Evolutionary conservation across 75 land plant genomes (phyloP), one percentile per base, ranked within the genome.

Genomic region (Larix kaempferi): DNA sequence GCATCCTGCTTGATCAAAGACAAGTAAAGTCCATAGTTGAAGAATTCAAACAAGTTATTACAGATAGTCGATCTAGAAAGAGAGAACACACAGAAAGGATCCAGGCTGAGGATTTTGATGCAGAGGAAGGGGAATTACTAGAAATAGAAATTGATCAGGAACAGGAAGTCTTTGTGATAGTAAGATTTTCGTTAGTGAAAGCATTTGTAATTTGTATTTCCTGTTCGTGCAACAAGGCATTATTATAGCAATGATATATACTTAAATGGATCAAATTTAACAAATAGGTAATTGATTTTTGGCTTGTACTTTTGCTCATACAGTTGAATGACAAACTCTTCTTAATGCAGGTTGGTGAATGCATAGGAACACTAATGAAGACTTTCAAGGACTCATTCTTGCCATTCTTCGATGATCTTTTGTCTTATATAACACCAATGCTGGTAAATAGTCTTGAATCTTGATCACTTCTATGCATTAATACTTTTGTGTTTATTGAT

Each of bases 141-240:
- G 73, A 85, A 58, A 81, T 78, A 55, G 87, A 85, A 59, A 82
- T 82, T 59, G 84, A 82, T 33, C 84, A 82, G 57, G 87, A 85
- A 65, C 81, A 85, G 57, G 87, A 85, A 71, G 77, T 85, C 22
- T 85, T 85, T 79, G 87, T 82, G 15, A 84, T 82, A 81, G 87
- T 82, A 69, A 33, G 13, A 44, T n/a, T 23, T n/a, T 22, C 23
- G 1, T 10, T 49, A 49, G 12, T 49, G 11, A 10, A 49, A 49
- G 54, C 1, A 11, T 49, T 49, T 49, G 54, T 49, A 49, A 49
- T 49, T 49, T 49, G 11, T 1, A 11, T 49, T 49, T 49, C n/a
- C 11, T 49, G 54, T 10, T 49, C 12, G 10, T 49, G 54, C 12
- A 49, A 49, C 54, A 49, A 49, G 12, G 8, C 54, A 49, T 49